Evolutionary conservation across 331 rosid species (phyloP).

Genomic region (Dryas integrifolia): DNA sequence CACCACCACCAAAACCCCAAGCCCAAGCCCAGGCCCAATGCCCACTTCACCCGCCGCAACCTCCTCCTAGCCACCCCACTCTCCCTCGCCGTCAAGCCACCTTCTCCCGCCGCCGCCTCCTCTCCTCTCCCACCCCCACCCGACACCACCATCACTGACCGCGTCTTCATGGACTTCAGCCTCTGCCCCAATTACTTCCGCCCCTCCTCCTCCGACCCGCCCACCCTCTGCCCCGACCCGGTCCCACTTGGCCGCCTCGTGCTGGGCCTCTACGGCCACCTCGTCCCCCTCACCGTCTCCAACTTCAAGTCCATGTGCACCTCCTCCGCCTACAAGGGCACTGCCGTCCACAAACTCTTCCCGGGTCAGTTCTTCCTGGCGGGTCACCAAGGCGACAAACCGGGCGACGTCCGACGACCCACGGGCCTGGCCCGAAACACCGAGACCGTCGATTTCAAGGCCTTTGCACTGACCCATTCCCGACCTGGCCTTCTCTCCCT

Average conservation of each 20-base stretch:
- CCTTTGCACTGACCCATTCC: slow-evolving; percentile 65
- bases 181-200: slow-evolving; percentile 77
- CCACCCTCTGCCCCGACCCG: slow-evolving; percentile 69
- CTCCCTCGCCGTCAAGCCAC: slow-evolving; percentile 39
- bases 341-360: slow-evolving; percentile 65
- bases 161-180: slow-evolving; percentile 82
- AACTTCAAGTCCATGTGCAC: slow-evolving; percentile 78
- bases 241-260: slow-evolving; percentile 66
- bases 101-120: slow-evolving; percentile 25
- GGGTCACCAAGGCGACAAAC: slow-evolving; percentile 77
- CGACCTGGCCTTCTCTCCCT: slow-evolving; percentile 69
- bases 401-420: slow-evolving; percentile 74
- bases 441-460: slow-evolving; percentile 59
- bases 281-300: slow-evolving; percentile 70
- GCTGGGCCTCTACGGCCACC: slow-evolving; percentile 78
- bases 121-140: slow-evolving; percentile 26
- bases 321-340: slow-evolving; percentile 64
- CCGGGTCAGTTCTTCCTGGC: slow-evolving; percentile 80
- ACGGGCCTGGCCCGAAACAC: slow-evolving; percentile 50
- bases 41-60: slow-evolving; percentile 53
- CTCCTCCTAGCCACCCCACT: slow-evolving; percentile 51
- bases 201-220: slow-evolving; percentile 41
- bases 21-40: slow-evolving; percentile 7
- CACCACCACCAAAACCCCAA: slow-evolving; percentile 22
- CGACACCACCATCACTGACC: slow-evolving; percentile 79